Evolutionary conservation across 108 stramenopile species (phyloP).

Genomic region (Pseudonitzschia multiseries): DNA sequence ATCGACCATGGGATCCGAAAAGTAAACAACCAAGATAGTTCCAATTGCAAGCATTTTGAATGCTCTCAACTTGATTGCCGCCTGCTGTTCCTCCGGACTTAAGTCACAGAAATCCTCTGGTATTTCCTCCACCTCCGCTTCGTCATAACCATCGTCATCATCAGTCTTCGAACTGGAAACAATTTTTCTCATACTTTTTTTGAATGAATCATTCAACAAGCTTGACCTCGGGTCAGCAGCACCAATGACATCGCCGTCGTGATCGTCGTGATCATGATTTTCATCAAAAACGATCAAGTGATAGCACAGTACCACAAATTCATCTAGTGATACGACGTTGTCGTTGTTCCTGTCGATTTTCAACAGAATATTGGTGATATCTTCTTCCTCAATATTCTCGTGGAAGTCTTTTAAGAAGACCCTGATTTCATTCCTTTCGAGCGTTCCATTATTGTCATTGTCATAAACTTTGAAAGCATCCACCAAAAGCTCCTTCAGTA

Average conservation of each 20-base stretch:
- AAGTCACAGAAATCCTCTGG: conserved; percentile 70
- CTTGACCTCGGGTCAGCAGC: neutral
- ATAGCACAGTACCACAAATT: conserved; percentile 88
- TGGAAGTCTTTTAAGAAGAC: conserved; percentile 78
- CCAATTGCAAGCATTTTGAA: conserved; percentile 85
- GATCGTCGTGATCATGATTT: conserved; percentile 9
- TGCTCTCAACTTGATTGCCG: conserved; percentile 80
- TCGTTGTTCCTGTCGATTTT: conserved; percentile 71
- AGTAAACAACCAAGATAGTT: conserved; percentile 85
- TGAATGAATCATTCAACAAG: conserved; percentile 23
- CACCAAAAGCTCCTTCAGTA: conserved; percentile 64
- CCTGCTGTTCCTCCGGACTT: conserved; percentile 86
- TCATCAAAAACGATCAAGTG: conserved; percentile 53
- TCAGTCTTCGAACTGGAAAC: neutral
- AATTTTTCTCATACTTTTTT: neutral
- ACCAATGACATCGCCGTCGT: no score
- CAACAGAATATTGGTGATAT: conserved; percentile 53
- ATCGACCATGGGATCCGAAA: conserved; percentile 98
- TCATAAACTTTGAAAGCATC: conserved; percentile 91
- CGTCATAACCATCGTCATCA: conserved; percentile 27
- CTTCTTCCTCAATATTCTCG: conserved; percentile 54
- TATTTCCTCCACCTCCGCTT: conserved; percentile 79
- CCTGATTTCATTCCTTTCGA: conserved; percentile 76
- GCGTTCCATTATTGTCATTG: conserved; percentile 52
- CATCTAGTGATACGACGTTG: conserved; percentile 77